Percentiles rank a stretch among this genome's conserved stretches.
These are phyloP conservation scores for Biancaea sappan DNA, from an alignment of 306 rosid species.

Conservation along the genomic window DNA sequence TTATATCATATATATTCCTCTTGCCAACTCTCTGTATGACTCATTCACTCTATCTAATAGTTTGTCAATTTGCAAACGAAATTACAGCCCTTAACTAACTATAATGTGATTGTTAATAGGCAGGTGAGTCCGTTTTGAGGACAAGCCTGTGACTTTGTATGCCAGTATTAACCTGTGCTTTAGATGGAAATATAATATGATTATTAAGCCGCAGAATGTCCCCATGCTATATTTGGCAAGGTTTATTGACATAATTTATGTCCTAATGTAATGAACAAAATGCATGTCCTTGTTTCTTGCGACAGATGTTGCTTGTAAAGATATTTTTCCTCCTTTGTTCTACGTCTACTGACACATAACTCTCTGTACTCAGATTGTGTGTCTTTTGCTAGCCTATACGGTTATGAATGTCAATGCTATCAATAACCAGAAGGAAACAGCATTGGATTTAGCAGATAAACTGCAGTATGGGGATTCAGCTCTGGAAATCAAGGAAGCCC, in stretches of 20 bases:
- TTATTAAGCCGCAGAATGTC: slow-evolving; percentile 1
- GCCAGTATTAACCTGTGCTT: neutral
- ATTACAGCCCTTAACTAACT: neutral
- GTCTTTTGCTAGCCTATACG: slow-evolving; percentile 52
- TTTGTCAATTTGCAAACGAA: neutral
- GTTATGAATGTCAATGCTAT: slow-evolving; percentile 71
- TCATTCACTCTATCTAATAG: neutral
- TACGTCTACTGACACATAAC: slow-evolving; percentile 28
- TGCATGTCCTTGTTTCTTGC: slow-evolving; percentile 16
- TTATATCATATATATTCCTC: neutral
- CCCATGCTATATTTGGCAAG: neutral
- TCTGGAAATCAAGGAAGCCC: slow-evolving; percentile 66
- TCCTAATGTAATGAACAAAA: slow-evolving; percentile 7
- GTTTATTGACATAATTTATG: neutral
- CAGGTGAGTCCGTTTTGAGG: neutral
- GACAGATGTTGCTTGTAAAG: neutral
- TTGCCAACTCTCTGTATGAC: neutral
- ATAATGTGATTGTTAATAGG: neutral
- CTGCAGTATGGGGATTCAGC: slow-evolving; percentile 64
- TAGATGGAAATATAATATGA: slow-evolving; percentile 3
- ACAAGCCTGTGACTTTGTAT: neutral
- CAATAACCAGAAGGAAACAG: slow-evolving; percentile 75
- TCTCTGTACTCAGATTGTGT: slow-evolving; percentile 58
- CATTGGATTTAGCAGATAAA: slow-evolving; percentile 90
- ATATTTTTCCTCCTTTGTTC: neutral